A percentile compares a stretch with the other conserved stretches of the same genome.
Conservation (phyloP, 805 yeast species). For the Ogataea corticis region DNA sequence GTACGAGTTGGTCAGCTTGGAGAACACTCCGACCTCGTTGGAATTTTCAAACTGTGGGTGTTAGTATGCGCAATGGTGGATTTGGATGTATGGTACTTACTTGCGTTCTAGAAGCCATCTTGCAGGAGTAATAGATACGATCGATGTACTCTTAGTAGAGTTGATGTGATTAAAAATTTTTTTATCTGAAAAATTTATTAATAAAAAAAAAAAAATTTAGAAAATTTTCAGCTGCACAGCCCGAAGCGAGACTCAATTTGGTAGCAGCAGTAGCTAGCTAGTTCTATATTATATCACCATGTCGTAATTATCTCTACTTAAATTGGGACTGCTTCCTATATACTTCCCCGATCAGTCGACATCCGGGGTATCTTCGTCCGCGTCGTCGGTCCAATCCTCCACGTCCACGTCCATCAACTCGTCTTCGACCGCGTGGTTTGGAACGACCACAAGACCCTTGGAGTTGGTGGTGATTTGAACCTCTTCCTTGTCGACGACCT, state of each 20-base stretch:
- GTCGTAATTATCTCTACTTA: no score
- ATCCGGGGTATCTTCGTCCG: slow-evolving; percentile 49
- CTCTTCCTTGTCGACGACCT: slow-evolving; percentile 82
- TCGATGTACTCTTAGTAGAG: no score
- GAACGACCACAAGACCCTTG: slow-evolving; percentile 74
- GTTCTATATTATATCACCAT: no score
- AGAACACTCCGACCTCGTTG: slow-evolving; percentile 89
- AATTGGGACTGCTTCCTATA: no score
- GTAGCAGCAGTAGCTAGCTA: no score
- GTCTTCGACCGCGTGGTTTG: slow-evolving; percentile 74
- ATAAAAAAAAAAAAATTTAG: not conserved
- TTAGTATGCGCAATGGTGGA: slow-evolving; percentile 2
- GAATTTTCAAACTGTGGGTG: slow-evolving; percentile 66
- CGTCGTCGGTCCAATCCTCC: slow-evolving; percentile 63
- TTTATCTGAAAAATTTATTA: slow-evolving; percentile 1
- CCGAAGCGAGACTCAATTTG: no score
- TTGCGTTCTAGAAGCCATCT: slow-evolving; percentile 71
- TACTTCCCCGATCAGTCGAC: slow-evolving; percentile 21
- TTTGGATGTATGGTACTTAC: slow-evolving; percentile 18
- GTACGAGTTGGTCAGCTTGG: slow-evolving; percentile 94
- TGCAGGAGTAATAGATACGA: not conserved
- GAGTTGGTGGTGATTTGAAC: slow-evolving; percentile 61
- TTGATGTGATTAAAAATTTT: not conserved
- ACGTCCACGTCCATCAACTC: slow-evolving; percentile 55
- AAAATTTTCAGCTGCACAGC: slow-evolving; percentile 2